A percentile compares a stretch with the other conserved stretches of the same genome.
These are phyloP conservation scores for Geotrichum citri-aurantii DNA, from an alignment of 1,139 yeast species.

Conservation along the genomic window DNA sequence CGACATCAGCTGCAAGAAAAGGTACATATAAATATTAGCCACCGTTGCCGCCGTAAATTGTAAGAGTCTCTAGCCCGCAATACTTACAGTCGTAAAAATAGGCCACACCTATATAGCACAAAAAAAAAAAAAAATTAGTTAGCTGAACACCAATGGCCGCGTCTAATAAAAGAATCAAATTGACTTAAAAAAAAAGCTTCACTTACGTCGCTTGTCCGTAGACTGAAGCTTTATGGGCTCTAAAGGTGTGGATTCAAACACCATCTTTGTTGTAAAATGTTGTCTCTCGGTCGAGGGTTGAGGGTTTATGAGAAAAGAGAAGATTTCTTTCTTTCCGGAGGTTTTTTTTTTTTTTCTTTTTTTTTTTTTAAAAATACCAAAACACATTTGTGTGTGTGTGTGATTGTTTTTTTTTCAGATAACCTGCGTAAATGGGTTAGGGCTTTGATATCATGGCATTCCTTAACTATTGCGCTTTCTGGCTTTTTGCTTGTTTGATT, in stretches of 20 bases:
- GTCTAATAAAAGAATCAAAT: no score
- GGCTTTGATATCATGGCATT: no score
- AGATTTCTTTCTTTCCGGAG: background rate
- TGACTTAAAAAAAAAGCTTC: background rate
- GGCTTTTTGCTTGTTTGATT: no score
- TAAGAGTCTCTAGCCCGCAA: no score
- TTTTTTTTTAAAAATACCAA: no score
- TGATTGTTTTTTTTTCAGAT: no score
- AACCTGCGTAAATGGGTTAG: no score
- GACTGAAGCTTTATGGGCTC: conserved; percentile 55
- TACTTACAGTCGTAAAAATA: conserved; percentile 50
- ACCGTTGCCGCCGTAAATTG: background rate
- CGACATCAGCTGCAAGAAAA: conserved; percentile 61
- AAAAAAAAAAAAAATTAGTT: conserved; percentile 18
- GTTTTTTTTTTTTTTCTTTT: no score
- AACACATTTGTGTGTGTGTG: background rate
- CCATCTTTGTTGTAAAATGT: conserved; percentile 14
- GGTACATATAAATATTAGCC: background rate
- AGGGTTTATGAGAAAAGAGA: background rate
- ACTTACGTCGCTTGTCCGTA: conserved; percentile 50
- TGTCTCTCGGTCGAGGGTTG: background rate
- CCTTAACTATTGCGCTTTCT: no score
- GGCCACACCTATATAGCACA: conserved; percentile 44
- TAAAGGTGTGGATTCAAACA: conserved; percentile 41
- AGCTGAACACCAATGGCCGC: background rate